Evolutionary conservation across 1,139 yeast genomes (phyloP), one percentile per base, ranked within the genome.

Genomic region (Neolecta irregularis): DNA sequence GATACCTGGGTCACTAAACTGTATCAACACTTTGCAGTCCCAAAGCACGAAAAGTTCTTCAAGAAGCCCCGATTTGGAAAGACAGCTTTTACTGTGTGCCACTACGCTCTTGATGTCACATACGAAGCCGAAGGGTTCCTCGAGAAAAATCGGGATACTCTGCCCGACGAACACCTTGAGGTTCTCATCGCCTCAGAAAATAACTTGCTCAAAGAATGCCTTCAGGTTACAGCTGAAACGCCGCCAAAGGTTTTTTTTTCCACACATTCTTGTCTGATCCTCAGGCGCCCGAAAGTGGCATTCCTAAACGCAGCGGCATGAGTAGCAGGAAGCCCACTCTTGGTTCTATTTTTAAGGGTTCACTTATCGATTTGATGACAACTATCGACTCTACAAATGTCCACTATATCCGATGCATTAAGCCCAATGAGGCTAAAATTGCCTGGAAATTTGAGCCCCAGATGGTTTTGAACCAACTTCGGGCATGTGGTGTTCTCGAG

Each of bases 401-500:
- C 29, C 98, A 88, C 57, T 88, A 88, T 53, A 88, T 88, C 52
- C 77, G 98, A 55, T 88, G 98, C 65, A 88, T 88, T 55, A 88
- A 88, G 56, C 98, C 98, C 6, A 88, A 88, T 55, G 94, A 88
- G 49, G 74, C 72, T 41, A 88, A 88, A 58, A 74, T 72, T 41
- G 93, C 98, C 3, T 88, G 98, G 98, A 77, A 74, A 53, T 88
- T 88, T 58, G 94, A 83, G 52, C 83, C 93, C 22, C 67, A 85
- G 37, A 83, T 88, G 95, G 98, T 88, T 32, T 65, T 88, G 44
- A 76, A 93, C 5, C 98, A 88, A 57, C 67, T 88, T 46, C 72
- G 98, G 52, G 98, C 98, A 11, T 88, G 98, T 65, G 98, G 98
- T 73, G 98, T 88, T 35, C 65, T 88, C 48, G 98, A 91, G 57